A percentile compares a stretch with the other conserved stretches of the same genome.
Conservation (phyloP, 2,329 filamentous ascomycete species). For the Colletotrichum spinosum region DNA sequence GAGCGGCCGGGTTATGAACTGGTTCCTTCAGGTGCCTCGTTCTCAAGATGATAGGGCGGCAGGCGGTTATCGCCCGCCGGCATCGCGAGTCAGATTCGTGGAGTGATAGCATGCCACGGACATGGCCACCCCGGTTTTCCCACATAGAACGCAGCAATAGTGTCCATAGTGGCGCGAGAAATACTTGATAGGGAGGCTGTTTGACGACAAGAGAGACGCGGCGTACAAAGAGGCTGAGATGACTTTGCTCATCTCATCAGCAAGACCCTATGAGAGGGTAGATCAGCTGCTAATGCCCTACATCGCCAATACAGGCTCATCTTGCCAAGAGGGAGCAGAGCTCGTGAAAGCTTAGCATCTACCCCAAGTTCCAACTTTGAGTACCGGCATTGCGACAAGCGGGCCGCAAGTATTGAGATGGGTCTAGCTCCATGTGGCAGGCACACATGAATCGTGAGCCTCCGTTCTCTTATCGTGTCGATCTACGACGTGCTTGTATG, state of each 20-base stretch:
- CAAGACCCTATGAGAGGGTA: too few species aligned
- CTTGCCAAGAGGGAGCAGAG: too few species aligned
- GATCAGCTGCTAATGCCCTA: too few species aligned
- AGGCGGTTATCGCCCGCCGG: slow-evolving; percentile 15
- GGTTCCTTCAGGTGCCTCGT: not conserved
- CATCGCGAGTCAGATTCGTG: slow-evolving; percentile 29
- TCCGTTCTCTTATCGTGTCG: slow-evolving; percentile 13
- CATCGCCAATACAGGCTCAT: too few species aligned
- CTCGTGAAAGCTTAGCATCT: too few species aligned
- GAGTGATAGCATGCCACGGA: not conserved
- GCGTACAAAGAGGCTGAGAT: too few species aligned
- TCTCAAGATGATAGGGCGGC: not conserved
- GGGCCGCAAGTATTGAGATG: not conserved
- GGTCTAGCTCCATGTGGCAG: slow-evolving; percentile 20
- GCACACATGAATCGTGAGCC: slow-evolving; percentile 27
- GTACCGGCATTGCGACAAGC: not conserved
- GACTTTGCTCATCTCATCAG: too few species aligned
- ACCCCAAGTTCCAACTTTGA: not conserved
- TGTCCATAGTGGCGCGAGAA: slow-evolving; percentile 13
- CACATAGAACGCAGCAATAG: not conserved
- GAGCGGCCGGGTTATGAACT: not conserved
- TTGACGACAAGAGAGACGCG: not conserved
- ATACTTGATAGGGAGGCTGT: not conserved
- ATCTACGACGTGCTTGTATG: not conserved
- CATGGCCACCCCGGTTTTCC: slow-evolving; percentile 22